These are phyloP conservation scores for Pisolithus tinctorius DNA, from an alignment of 768 basidiomycete genomes.

Conservation along the genomic window DNA sequence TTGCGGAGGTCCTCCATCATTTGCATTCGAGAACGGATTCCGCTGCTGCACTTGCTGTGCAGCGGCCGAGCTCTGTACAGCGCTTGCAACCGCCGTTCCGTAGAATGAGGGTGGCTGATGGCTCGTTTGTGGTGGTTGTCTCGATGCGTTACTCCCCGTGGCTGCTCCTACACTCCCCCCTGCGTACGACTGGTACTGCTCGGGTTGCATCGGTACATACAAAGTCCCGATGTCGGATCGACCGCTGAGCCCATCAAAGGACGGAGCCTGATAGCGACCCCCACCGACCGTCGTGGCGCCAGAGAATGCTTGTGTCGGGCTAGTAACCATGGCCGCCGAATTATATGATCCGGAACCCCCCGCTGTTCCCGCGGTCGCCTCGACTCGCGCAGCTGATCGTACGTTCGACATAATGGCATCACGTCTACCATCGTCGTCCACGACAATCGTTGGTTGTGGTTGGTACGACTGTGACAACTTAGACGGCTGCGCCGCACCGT, in stretches of 20 bases:
- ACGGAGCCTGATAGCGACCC: slow-evolving; percentile 50
- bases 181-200: slow-evolving; percentile 60
- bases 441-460: slow-evolving; percentile 50
- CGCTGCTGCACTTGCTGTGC: slow-evolving; percentile 29
- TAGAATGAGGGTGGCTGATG: slow-evolving; percentile 57
- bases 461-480: slow-evolving; percentile 27
- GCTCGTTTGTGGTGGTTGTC: slow-evolving; percentile 45
- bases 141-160: slow-evolving; percentile 23
- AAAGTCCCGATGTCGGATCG: slow-evolving; percentile 61
- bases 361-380: slow-evolving; percentile 14
- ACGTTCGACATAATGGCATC: slow-evolving; percentile 82
- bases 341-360: not conserved
- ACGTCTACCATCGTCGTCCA: slow-evolving; percentile 63
- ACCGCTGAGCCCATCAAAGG: slow-evolving; percentile 58
- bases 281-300: slow-evolving; percentile 1
- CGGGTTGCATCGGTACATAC: slow-evolving; percentile 81
- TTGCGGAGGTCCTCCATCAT: slow-evolving; percentile 32
- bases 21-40: slow-evolving; percentile 38
- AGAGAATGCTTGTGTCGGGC: slow-evolving; percentile 70
- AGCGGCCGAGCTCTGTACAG: slow-evolving; percentile 31
- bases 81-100: slow-evolving; percentile 49
- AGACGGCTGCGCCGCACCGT: slow-evolving; percentile 34
- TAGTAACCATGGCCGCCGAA: slow-evolving; percentile 43
- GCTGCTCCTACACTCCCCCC: slow-evolving; percentile 23
- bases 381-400: slow-evolving; percentile 49